Conservation (phyloP, 495 filamentous ascomycete species). For the Talaromyces ruber region DNA sequence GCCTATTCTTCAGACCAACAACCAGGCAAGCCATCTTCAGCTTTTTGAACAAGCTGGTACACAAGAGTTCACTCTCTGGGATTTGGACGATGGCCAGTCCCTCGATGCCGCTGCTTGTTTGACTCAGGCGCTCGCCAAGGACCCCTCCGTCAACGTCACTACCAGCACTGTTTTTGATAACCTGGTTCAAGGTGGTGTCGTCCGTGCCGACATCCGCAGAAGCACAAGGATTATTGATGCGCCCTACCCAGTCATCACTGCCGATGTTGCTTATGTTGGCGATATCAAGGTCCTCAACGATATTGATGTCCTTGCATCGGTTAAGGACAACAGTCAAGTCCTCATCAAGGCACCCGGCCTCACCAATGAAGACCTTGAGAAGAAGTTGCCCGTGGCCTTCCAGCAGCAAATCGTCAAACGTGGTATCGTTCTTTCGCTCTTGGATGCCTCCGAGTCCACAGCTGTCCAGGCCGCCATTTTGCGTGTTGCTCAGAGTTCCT, state of each 20-base stretch:
- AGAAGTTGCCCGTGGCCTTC: constrained; percentile 62
- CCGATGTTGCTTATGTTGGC: constrained; percentile 71
- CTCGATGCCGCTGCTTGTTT: constrained; percentile 56
- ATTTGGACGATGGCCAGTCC: constrained; percentile 66
- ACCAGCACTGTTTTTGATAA: constrained; percentile 74
- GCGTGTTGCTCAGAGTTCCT: constrained; percentile 54
- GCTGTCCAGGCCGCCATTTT: constrained; percentile 76
- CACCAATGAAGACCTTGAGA: constrained; percentile 85
- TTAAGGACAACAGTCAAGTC: constrained; percentile 64
- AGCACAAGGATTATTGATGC: constrained; percentile 77
- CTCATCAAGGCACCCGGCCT: constrained; percentile 67
- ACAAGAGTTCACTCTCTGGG: constrained; percentile 91
- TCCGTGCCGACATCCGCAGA: constrained; percentile 78
- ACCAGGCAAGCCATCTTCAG: constrained; percentile 27
- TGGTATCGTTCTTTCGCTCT: constrained; percentile 56
- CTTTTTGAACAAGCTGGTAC: constrained; percentile 41
- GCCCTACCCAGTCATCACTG: constrained; percentile 67
- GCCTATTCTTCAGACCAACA: constrained; percentile 40
- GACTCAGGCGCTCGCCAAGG: constrained; percentile 62
- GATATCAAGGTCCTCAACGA: constrained; percentile 70
- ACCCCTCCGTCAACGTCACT: constrained; percentile 70
- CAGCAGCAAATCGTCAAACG: constrained; percentile 61
- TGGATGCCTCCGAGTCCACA: constrained; percentile 59
- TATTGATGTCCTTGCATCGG: constrained; percentile 59
- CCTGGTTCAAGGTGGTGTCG: constrained; percentile 71